Conservation (phyloP, 768 basidiomycete species). For the Lactifluus volemus region DNA sequence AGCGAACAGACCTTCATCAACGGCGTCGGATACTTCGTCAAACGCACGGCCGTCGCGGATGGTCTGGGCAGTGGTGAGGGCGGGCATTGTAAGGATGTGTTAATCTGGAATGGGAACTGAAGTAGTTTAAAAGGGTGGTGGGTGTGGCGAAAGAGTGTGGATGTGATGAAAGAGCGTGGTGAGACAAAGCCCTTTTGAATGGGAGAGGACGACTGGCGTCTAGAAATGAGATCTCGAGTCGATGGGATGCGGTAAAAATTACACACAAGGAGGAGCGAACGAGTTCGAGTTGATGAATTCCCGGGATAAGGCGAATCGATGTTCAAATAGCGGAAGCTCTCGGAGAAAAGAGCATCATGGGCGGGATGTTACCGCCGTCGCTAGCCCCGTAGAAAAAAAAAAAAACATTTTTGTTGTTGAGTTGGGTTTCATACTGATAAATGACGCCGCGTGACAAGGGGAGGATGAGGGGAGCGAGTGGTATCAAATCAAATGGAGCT, state of each 20-base stretch:
- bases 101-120: background rate
- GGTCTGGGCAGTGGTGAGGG: constrained; percentile 3
- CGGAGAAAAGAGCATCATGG: background rate
- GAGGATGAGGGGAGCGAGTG: background rate
- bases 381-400: constrained; percentile 2
- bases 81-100: constrained; percentile 7
- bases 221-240: constrained; percentile 2
- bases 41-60: constrained; percentile 27
- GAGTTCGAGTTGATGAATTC: background rate
- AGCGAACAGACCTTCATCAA: constrained; percentile 36
- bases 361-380: background rate
- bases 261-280: background rate
- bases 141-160: constrained; percentile 3
- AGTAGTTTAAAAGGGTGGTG: background rate
- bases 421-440: constrained; percentile 9
- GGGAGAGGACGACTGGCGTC: constrained; percentile 1
- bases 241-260: background rate
- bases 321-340: background rate
- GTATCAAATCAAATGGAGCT: background rate
- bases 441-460: constrained; percentile 11
- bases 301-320: constrained; percentile 6
- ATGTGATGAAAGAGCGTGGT: background rate
- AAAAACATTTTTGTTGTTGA: background rate
- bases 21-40: constrained; percentile 39
- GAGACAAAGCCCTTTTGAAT: constrained; percentile 9